Evolutionary conservation across 1,284 basidiomycete species (phyloP).

Genomic region (Porogramme epimiltina): DNA sequence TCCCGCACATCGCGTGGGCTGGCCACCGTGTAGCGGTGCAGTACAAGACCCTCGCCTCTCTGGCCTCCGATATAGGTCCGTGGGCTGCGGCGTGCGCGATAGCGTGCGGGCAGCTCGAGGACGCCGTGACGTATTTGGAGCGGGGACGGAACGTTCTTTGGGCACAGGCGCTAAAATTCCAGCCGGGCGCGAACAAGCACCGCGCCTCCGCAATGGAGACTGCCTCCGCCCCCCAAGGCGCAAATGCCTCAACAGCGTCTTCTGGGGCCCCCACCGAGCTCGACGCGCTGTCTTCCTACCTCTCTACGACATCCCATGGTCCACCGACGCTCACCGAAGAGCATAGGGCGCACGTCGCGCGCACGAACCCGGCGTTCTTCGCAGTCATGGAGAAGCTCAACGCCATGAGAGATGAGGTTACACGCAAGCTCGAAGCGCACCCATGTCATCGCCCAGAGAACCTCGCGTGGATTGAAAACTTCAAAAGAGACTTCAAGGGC

Average conservation of each 20-base stretch:
- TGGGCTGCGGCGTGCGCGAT: constrained; percentile 12
- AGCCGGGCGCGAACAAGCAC: neutral
- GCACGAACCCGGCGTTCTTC: neutral
- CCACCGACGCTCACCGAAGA: neutral
- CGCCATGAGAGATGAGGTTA: neutral
- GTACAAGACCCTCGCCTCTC: constrained; percentile 3
- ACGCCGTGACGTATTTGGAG: constrained; percentile 4
- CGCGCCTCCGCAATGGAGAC: neutral
- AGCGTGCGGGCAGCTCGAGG: constrained; percentile 4
- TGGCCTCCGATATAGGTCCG: constrained; percentile 2
- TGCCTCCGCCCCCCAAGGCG: too few species aligned
- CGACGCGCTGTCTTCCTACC: neutral
- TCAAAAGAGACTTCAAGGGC: neutral
- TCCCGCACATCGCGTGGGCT: constrained; percentile 6
- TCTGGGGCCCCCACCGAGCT: neutral
- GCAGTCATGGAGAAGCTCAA: neutral
- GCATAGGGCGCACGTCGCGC: neutral
- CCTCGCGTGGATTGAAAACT: constrained; percentile 1
- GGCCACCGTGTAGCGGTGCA: constrained; percentile 9
- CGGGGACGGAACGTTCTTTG: too few species aligned
- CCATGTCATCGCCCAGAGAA: too few species aligned
- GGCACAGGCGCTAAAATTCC: constrained; percentile 7
- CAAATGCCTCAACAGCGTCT: too few species aligned
- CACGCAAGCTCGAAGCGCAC: too few species aligned
- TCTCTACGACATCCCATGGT: neutral